Evolutionary conservation across 208 protist species (phyloP).

Genomic region (Acanthamoeba lenticulata): DNA sequence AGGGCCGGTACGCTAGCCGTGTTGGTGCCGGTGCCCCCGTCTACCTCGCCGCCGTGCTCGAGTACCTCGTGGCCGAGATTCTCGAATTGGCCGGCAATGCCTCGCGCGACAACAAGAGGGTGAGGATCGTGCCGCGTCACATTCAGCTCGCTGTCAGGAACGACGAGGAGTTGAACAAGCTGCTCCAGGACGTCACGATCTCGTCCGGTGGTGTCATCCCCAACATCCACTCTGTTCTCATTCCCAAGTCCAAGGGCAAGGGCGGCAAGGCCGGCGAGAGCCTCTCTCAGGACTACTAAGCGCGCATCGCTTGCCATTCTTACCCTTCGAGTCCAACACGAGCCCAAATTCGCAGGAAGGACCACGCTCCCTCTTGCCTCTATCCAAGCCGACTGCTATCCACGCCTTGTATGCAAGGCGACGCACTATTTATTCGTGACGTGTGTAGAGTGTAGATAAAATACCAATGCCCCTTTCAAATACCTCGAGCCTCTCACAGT

Average conservation of each 20-base stretch:
- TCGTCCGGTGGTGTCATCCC: slow-evolving; percentile 94
- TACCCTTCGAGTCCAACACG: not conserved
- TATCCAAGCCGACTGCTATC: no score
- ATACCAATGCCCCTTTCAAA: not conserved
- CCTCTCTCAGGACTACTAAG: slow-evolving; percentile 75
- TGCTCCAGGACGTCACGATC: slow-evolving; percentile 93
- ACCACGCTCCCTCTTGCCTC: no score
- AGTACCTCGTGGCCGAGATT: slow-evolving; percentile 97
- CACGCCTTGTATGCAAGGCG: slow-evolving; percentile 40
- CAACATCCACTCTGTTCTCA: slow-evolving; percentile 92
- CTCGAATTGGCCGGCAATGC: slow-evolving; percentile 95
- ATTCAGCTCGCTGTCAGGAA: slow-evolving; percentile 94
- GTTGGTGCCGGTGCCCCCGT: slow-evolving; percentile 97
- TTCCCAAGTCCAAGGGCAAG: slow-evolving; percentile 88
- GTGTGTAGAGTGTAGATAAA: slow-evolving; percentile 25
- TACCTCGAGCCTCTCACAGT: not conserved
- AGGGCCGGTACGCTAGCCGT: slow-evolving; percentile 96
- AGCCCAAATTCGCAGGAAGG: no score
- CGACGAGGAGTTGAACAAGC: slow-evolving; percentile 95
- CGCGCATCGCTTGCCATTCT: not conserved
- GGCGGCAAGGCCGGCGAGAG: slow-evolving; percentile 63
- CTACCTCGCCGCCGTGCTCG: slow-evolving; percentile 98
- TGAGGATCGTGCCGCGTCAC: slow-evolving; percentile 94
- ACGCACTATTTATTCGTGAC: not conserved
- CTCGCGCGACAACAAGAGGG: slow-evolving; percentile 92